Conservation (phyloP, 805 yeast species). For the Pichia cephalocereana region DNA sequence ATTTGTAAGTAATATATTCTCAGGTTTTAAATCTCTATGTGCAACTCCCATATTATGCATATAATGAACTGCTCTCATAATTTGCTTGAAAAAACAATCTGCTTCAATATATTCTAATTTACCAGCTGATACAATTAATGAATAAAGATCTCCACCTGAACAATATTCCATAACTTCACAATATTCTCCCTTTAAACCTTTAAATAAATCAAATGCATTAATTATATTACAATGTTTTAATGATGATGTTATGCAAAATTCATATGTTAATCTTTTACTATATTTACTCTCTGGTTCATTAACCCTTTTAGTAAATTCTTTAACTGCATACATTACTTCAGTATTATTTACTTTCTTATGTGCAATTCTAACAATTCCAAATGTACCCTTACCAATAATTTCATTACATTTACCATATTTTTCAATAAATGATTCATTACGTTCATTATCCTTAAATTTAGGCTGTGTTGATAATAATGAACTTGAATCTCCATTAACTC, state of each 20-base stretch:
- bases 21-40: constrained; percentile 87
- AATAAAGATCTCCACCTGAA: constrained; percentile 72
- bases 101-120: constrained; percentile 76
- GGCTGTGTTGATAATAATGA: constrained; percentile 12
- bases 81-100: constrained; percentile 78
- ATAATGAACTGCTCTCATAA: constrained; percentile 73
- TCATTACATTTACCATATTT: constrained; percentile 95
- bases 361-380: constrained; percentile 85
- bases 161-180: constrained; percentile 84
- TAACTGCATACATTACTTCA: constrained; percentile 72
- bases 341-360: constrained; percentile 46
- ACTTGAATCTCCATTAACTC: not conserved
- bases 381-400: constrained; percentile 87
- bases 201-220: constrained; percentile 63
- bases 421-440: constrained; percentile 52
- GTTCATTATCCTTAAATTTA: not conserved
- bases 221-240: constrained; percentile 73
- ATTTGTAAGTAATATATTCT: constrained; percentile 65
- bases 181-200: constrained; percentile 75
- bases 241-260: constrained; percentile 74
- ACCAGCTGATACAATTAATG: constrained; percentile 67
- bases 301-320: constrained; percentile 62
- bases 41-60: constrained; percentile 89
- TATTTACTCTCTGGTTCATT: constrained; percentile 59
- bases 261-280: constrained; percentile 66